Evolutionary conservation across 2,329 filamentous ascomycete species (phyloP).

Genomic region (Curvularia lunata): DNA sequence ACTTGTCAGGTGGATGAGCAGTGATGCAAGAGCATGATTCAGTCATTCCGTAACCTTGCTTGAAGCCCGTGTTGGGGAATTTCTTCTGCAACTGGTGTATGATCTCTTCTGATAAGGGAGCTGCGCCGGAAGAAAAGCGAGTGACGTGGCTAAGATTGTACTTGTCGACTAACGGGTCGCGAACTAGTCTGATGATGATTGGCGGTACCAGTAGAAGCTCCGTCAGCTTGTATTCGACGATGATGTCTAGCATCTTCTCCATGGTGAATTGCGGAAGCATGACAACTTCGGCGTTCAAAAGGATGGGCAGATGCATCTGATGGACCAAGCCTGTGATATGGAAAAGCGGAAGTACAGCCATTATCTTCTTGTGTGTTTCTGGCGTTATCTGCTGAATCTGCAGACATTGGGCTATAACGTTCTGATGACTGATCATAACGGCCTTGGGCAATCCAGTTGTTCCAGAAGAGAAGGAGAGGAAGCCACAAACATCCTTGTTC

Average conservation of each 20-base stretch:
- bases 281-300: constrained; percentile 69
- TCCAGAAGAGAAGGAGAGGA: constrained; percentile 50
- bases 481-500: constrained; percentile 63
- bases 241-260: constrained; percentile 54
- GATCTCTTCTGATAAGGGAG: constrained; percentile 65
- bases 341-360: constrained; percentile 44
- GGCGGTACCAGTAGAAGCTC: constrained; percentile 62
- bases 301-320: constrained; percentile 66
- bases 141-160: constrained; percentile 64
- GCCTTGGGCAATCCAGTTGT: constrained; percentile 50
- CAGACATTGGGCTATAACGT: constrained; percentile 62
- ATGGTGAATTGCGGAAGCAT: constrained; percentile 70
- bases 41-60: constrained; percentile 73
- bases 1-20: constrained; percentile 63
- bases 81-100: constrained; percentile 61
- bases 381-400: constrained; percentile 56
- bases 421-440: constrained; percentile 47
- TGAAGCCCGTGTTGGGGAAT: constrained; percentile 67
- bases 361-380: constrained; percentile 50
- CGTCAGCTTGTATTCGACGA: constrained; percentile 57
- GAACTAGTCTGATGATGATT: constrained; percentile 66
- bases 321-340: constrained; percentile 48
- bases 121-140: constrained; percentile 66
- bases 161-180: constrained; percentile 60
- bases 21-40: constrained; percentile 70